Evolutionary conservation across 257 asterid species (phyloP).

Genomic region (Anisodus acutangulus): DNA sequence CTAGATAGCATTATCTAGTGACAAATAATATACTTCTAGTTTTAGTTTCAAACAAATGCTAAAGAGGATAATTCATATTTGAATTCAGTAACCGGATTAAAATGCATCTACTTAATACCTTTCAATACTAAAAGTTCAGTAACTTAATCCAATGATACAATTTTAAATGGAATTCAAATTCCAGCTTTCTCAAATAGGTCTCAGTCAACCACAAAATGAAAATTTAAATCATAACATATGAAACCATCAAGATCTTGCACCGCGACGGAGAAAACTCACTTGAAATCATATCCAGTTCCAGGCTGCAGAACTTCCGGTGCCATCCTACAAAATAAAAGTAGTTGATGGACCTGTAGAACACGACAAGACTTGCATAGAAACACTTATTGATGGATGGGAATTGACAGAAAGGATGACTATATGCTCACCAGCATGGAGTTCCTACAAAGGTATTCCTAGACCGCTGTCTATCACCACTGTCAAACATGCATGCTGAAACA

Average conservation of each 20-base stretch:
- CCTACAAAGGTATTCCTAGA: slow-evolving; percentile 98
- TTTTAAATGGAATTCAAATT: neutral
- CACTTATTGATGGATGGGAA: slow-evolving; percentile 16
- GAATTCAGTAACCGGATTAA: slow-evolving; percentile 16
- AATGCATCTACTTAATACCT: neutral
- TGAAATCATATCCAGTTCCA: slow-evolving; percentile 97
- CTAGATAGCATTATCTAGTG: slow-evolving; percentile 10
- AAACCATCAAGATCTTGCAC: slow-evolving; percentile 22
- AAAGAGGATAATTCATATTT: slow-evolving; percentile 17
- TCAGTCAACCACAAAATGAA: neutral
- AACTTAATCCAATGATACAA: neutral
- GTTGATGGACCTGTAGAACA: slow-evolving; percentile 33
- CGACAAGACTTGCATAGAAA: neutral
- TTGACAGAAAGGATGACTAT: slow-evolving; percentile 27
- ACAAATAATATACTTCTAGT: neutral
- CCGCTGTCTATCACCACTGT: slow-evolving; percentile 94
- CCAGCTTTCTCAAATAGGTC: slow-evolving; percentile 19
- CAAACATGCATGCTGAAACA: slow-evolving; percentile 96
- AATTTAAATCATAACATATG: neutral
- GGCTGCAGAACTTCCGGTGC: slow-evolving; percentile 99
- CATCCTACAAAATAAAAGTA: slow-evolving; percentile 67
- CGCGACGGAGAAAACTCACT: slow-evolving; percentile 58
- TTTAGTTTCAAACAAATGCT: neutral
- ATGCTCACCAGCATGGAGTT: slow-evolving; percentile 94
- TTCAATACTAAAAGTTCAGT: neutral